Percentiles rank a stretch among this genome's conserved stretches.
These are phyloP conservation scores for Metschnikowia similis DNA, from an alignment of 805 yeast species.

Conservation along the genomic window DNA sequence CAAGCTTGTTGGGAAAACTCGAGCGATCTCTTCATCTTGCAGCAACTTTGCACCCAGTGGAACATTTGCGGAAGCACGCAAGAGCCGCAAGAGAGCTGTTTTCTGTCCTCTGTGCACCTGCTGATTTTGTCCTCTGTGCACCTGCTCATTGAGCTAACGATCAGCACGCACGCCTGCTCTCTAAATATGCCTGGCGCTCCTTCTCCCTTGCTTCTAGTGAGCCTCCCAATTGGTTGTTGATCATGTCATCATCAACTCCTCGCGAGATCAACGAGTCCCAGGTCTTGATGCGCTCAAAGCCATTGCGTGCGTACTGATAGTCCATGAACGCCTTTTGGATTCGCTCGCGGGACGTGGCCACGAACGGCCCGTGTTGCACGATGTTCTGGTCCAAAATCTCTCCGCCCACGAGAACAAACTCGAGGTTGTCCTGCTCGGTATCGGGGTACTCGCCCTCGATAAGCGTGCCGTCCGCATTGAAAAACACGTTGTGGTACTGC, in stretches of 20 bases:
- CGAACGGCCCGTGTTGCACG: slow-evolving; percentile 91
- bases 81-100: no score
- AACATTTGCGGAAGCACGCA: no score
- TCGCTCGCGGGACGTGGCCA: slow-evolving; percentile 62
- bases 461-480: slow-evolving; percentile 63
- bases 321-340: slow-evolving; percentile 68
- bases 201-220: slow-evolving; percentile 27
- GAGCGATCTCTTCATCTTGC: no score
- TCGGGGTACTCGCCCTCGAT: slow-evolving; percentile 46
- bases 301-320: slow-evolving; percentile 64
- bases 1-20: no score
- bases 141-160: no score
- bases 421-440: slow-evolving; percentile 38
- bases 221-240: slow-evolving; percentile 35
- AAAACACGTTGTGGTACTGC: slow-evolving; percentile 53
- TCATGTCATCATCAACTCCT: slow-evolving; percentile 42
- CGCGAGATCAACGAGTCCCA: slow-evolving; percentile 51
- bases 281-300: slow-evolving; percentile 61
- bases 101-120: no score
- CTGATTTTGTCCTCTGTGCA: no score
- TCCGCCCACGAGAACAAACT: slow-evolving; percentile 76
- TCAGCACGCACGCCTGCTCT: no score
- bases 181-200: slow-evolving; percentile 9
- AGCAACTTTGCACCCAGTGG: no score
- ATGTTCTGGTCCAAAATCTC: slow-evolving; percentile 66